A percentile compares a stretch with the other conserved stretches of the same genome.
Evolutionary conservation across 2,329 filamentous ascomycete genomes (phyloP).

Genomic region (Curvularia eragrostidis): DNA sequence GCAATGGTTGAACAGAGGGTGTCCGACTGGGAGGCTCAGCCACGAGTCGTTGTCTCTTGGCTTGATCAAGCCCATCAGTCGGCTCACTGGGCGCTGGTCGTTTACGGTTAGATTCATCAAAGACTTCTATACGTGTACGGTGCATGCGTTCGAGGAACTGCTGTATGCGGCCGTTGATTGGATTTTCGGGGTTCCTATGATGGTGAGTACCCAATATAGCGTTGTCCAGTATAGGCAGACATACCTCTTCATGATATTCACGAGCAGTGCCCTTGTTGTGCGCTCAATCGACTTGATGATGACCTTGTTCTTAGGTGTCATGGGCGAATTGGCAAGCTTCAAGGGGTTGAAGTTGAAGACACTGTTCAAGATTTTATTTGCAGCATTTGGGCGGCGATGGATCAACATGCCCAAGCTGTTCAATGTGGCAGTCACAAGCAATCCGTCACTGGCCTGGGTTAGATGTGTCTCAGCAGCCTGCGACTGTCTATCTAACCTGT

Average conservation of each 20-base stretch:
- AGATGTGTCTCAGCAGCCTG: slow-evolving; percentile 25
- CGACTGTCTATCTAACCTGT: slow-evolving; percentile 66
- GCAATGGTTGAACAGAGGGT: slow-evolving; percentile 71
- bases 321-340: slow-evolving; percentile 75
- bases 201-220: slow-evolving; percentile 9
- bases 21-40: slow-evolving; percentile 54
- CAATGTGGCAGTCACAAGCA: slow-evolving; percentile 88
- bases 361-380: slow-evolving; percentile 83
- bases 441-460: slow-evolving; percentile 70
- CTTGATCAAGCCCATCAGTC: slow-evolving; percentile 72
- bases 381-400: slow-evolving; percentile 78
- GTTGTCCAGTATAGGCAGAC: slow-evolving; percentile 23
- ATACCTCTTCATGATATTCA: slow-evolving; percentile 82
- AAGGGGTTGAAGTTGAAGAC: slow-evolving; percentile 92
- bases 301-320: slow-evolving; percentile 81
- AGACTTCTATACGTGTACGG: slow-evolving; percentile 76
- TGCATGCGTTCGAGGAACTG: slow-evolving; percentile 84
- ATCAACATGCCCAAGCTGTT: slow-evolving; percentile 86
- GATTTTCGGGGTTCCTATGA: slow-evolving; percentile 77
- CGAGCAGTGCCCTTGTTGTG: slow-evolving; percentile 81
- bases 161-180: slow-evolving; percentile 78
- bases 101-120: slow-evolving; percentile 82
- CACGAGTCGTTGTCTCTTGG: slow-evolving; percentile 81
- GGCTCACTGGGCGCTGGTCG: slow-evolving; percentile 74
- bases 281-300: slow-evolving; percentile 94